These are phyloP conservation scores for Epichloe elymi DNA, from an alignment of 2,329 filamentous ascomycete genomes.

Conservation along the genomic window DNA sequence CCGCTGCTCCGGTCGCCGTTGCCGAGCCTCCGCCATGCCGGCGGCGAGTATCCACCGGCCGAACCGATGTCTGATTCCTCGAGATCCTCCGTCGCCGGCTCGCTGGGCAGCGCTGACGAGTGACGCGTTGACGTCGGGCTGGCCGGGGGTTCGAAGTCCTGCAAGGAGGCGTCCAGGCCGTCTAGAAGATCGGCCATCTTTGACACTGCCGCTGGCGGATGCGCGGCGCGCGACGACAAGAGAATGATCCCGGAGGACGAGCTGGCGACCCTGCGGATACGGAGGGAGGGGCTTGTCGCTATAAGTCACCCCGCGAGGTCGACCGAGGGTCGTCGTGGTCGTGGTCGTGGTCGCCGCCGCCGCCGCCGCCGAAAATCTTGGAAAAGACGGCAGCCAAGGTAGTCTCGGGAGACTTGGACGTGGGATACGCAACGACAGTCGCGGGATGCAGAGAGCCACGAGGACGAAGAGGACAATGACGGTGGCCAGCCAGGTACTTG, in stretches of 20 bases:
- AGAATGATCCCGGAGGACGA: constrained; percentile 21
- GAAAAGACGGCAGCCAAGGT: constrained; percentile 6
- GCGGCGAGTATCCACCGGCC: constrained; percentile 45
- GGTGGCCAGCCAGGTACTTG: constrained; percentile 42
- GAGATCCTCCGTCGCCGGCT: constrained; percentile 22
- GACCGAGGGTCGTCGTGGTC: constrained; percentile 3
- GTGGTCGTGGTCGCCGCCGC: too few species aligned
- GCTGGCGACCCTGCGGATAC: constrained; percentile 12
- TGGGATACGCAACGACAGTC: constrained; percentile 21
- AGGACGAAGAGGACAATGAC: constrained; percentile 37
- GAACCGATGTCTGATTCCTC: constrained; percentile 35
- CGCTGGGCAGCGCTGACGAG: constrained; percentile 21
- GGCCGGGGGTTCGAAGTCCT: constrained; percentile 41
- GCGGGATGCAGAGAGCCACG: constrained; percentile 33
- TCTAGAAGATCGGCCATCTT: constrained; percentile 24
- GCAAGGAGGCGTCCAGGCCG: constrained; percentile 38
- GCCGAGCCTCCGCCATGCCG: constrained; percentile 47
- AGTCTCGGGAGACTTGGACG: constrained; percentile 21
- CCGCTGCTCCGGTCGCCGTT: constrained; percentile 45
- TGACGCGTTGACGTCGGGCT: constrained; percentile 19
- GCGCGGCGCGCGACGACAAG: constrained; percentile 12
- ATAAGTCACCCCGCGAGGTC: constrained; percentile 6
- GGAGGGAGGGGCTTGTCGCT: constrained; percentile 16
- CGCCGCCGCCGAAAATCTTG: neutral
- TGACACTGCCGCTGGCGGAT: neutral